Conservation (phyloP, 768 basidiomycete genomes). For the Pilatotrama ljubarskyi region DNA sequence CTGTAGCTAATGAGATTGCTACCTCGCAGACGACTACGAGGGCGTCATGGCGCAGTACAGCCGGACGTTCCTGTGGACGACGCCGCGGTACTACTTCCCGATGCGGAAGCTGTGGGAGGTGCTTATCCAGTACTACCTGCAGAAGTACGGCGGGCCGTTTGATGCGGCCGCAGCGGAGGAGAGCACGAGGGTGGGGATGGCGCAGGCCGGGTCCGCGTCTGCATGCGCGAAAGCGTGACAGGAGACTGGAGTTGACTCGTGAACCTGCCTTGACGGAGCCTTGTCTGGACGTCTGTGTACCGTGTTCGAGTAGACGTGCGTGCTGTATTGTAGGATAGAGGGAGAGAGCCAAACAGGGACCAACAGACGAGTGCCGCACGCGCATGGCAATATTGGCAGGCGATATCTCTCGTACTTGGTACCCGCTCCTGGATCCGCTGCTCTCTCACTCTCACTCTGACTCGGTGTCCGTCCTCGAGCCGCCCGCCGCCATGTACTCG, state of each 20-base stretch:
- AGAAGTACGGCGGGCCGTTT: constrained; percentile 15
- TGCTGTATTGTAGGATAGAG: not conserved
- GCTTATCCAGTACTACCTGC: not conserved
- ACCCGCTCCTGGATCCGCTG: not conserved
- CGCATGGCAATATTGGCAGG: too few species aligned
- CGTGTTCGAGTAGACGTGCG: not conserved
- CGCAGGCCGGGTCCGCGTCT: not conserved
- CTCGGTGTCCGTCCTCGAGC: constrained; percentile 13
- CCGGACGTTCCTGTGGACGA: constrained; percentile 72
- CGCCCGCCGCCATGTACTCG: constrained; percentile 9
- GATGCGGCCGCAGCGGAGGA: not conserved
- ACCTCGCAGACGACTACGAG: constrained; percentile 57
- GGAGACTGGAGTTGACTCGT: not conserved
- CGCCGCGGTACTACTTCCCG: constrained; percentile 55
- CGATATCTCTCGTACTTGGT: too few species aligned
- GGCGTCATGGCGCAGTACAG: constrained; percentile 56
- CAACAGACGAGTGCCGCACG: constrained; percentile 12
- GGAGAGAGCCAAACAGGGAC: constrained; percentile 8
- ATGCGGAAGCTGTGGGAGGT: constrained; percentile 22
- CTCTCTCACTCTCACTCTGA: constrained; percentile 7
- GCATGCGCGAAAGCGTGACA: constrained; percentile 13
- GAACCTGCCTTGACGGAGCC: not conserved
- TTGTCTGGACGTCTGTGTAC: not conserved
- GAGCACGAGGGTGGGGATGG: not conserved
- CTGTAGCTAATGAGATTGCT: not conserved